These are phyloP conservation scores for Blastosporella zonata DNA, from an alignment of 1,284 basidiomycete species.

Conservation along the genomic window DNA sequence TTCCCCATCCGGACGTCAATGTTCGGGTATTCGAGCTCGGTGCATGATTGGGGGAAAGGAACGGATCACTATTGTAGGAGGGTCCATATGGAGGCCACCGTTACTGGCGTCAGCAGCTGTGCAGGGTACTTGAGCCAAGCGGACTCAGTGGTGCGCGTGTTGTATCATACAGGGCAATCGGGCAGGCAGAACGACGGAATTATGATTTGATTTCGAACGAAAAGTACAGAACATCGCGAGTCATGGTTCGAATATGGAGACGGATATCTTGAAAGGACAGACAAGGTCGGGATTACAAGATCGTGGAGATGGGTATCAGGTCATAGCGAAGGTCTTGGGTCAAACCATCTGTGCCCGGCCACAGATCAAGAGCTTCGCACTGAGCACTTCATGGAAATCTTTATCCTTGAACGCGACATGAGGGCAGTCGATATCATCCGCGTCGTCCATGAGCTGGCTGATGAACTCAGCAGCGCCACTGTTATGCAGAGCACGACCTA, in stretches of 20 bases:
- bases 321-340: not conserved
- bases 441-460: slow-evolving; percentile 18
- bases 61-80: not conserved
- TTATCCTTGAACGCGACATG: slow-evolving; percentile 10
- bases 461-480: slow-evolving; percentile 22
- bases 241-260: no score
- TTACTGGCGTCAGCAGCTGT: no score
- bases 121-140: not conserved
- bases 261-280: no score
- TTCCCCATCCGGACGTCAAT: slow-evolving; percentile 2
- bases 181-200: no score
- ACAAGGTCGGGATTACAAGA: no score
- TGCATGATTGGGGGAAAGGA: not conserved
- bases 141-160: no score
- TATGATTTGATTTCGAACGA: no score
- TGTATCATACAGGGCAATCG: no score
- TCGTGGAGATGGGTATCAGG: not conserved
- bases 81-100: not conserved
- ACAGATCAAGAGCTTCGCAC: slow-evolving; percentile 20
- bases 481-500: slow-evolving; percentile 20
- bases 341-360: slow-evolving; percentile 17
- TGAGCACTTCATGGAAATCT: slow-evolving; percentile 19
- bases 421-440: slow-evolving; percentile 15
- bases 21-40: not conserved
- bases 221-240: no score